Evolutionary conservation across 495 filamentous ascomycete species (phyloP).

Genomic region (Haplographium delicatum): DNA sequence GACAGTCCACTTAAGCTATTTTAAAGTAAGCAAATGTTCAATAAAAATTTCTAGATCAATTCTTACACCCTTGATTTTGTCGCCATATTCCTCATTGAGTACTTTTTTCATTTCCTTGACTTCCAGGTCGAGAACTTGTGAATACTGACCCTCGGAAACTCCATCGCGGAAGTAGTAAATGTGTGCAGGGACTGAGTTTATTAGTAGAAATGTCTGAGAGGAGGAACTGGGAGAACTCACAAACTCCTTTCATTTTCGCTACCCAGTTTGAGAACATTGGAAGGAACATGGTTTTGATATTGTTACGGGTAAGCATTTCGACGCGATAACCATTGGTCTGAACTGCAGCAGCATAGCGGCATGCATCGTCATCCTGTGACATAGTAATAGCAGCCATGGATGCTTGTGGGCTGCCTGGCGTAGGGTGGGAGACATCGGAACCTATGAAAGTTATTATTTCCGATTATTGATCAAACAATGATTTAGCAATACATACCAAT

Average conservation of each 20-base stretch:
- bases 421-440: slow-evolving; percentile 81
- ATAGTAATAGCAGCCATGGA: slow-evolving; percentile 87
- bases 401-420: slow-evolving; percentile 54
- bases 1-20: slow-evolving; percentile 64
- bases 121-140: slow-evolving; percentile 70
- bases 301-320: slow-evolving; percentile 65
- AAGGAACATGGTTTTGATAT: slow-evolving; percentile 57
- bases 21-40: slow-evolving; percentile 6
- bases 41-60: background rate
- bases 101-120: slow-evolving; percentile 59
- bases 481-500: slow-evolving; percentile 18
- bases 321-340: slow-evolving; percentile 71
- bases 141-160: slow-evolving; percentile 80
- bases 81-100: slow-evolving; percentile 36
- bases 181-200: slow-evolving; percentile 59
- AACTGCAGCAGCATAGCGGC: slow-evolving; percentile 68
- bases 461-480: too few species aligned
- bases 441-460: slow-evolving; percentile 60
- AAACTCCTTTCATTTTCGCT: slow-evolving; percentile 41
- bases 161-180: slow-evolving; percentile 95
- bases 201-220: too few species aligned
- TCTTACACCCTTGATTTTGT: background rate
- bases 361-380: slow-evolving; percentile 62
- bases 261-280: slow-evolving; percentile 62
- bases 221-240: too few species aligned